Conservation (phyloP, 169 alveolate species). For the Plasmodium falciparum region DNA sequence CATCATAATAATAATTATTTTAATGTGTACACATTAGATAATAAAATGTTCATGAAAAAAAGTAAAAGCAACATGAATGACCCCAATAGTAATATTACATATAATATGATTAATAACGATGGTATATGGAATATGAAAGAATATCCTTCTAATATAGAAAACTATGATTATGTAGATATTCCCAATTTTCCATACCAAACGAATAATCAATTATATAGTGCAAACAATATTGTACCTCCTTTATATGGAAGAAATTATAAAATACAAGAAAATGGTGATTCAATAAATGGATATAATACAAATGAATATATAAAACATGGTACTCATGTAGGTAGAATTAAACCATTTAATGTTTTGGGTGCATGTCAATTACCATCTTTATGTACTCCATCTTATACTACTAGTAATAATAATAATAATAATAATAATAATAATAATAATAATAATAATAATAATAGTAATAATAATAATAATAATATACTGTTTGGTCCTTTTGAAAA, state of each 20-base stretch:
- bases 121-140: constrained; percentile 3
- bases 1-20: background rate
- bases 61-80: background rate
- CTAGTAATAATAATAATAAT: too few species aligned
- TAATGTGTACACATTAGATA: background rate
- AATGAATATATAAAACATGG: background rate
- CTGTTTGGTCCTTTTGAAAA: background rate
- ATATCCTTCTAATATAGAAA: constrained; percentile 14
- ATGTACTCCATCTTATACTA: constrained; percentile 5
- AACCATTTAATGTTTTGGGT: background rate
- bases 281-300: background rate
- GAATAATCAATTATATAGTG: constrained; percentile 16
- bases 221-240: constrained; percentile 32
- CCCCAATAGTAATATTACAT: background rate
- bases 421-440: too few species aligned
- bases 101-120: background rate
- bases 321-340: background rate
- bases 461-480: too few species aligned
- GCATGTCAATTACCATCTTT: constrained; percentile 3
- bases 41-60: background rate
- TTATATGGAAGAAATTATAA: constrained; percentile 5
- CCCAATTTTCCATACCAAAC: background rate
- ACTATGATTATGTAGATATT: constrained; percentile 22
- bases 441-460: too few species aligned
- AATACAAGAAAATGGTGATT: background rate